phyloP scores from a whole-genome alignment of 306 rosid genomes.

The Prunus davidiana region DNA sequence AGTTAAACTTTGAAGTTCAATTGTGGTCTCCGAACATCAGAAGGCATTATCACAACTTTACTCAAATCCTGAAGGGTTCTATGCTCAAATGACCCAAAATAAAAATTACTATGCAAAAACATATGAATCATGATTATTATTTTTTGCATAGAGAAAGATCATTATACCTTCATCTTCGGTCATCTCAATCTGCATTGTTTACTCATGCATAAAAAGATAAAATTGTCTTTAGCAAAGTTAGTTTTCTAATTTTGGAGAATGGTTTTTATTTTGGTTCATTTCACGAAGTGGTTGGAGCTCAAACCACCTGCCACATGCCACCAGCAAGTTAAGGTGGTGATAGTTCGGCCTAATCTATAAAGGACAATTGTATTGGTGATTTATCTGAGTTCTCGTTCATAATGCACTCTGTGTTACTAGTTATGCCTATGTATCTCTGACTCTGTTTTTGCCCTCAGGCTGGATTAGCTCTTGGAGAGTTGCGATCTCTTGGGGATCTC shows the following conservation, averaged over 20 bases:
- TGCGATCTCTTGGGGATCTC: conserved; percentile 77
- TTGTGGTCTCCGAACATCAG: not conserved
- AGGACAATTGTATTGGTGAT: not conserved
- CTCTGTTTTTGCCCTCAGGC: conserved; percentile 50
- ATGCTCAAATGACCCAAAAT: not conserved
- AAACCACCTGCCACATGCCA: not conserved
- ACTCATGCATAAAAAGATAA: not conserved
- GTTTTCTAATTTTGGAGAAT: not conserved
- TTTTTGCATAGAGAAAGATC: not conserved
- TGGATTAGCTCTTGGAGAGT: conserved; percentile 90
- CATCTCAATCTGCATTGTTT: not conserved
- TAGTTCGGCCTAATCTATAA: not conserved
- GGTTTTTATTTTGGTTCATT: not conserved
- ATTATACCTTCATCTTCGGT: not conserved
- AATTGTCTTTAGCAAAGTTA: not conserved
- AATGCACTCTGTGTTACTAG: not conserved
- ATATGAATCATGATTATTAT: not conserved
- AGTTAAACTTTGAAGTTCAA: not conserved
- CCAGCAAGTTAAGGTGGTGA: not conserved
- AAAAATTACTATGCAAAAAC: not conserved
- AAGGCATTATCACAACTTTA: not conserved
- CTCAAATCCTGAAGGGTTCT: not conserved
- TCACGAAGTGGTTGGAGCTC: not conserved
- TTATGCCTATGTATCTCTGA: not conserved
- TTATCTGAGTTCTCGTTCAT: not conserved